Percentiles rank a stretch among this genome's conserved stretches.
These are phyloP conservation scores for Neocallimastix lanati DNA, from an alignment of 192 early-diverging fungal species.

Conservation along the genomic window DNA sequence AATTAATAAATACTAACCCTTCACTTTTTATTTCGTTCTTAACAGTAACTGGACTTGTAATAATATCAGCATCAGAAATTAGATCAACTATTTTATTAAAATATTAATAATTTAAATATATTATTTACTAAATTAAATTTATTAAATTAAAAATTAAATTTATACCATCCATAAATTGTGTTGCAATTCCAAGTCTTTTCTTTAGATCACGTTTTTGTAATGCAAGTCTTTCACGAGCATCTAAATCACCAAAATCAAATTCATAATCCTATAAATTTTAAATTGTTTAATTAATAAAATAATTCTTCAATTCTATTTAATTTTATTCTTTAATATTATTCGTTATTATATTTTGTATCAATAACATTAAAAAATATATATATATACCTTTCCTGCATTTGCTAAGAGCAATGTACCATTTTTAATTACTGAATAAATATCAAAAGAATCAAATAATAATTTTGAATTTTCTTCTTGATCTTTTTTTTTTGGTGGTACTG, in stretches of 20 bases:
- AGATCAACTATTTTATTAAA: constrained; percentile 42
- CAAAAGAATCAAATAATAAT: constrained; percentile 60
- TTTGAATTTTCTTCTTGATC: constrained; percentile 18
- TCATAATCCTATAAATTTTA: constrained; percentile 60
- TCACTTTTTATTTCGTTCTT: background rate
- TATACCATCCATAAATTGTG: constrained; percentile 77
- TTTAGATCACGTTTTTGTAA: constrained; percentile 65
- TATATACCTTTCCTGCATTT: constrained; percentile 53
- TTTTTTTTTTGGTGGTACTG: constrained; percentile 2
- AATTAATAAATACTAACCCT: too few species aligned
- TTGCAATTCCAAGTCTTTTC: constrained; percentile 67
- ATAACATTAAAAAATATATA: too few species aligned
- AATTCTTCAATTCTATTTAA: too few species aligned
- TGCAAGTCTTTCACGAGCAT: constrained; percentile 62
- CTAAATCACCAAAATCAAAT: constrained; percentile 52
- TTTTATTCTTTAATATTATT: background rate
- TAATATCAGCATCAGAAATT: constrained; percentile 62
- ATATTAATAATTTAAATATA: too few species aligned
- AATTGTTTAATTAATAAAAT: too few species aligned
- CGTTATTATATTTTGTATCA: too few species aligned
- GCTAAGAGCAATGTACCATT: constrained; percentile 62
- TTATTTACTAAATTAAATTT: too few species aligned
- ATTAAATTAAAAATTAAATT: too few species aligned
- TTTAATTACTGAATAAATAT: constrained; percentile 61
- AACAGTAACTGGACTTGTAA: background rate